Conservation (phyloP, 169 alveolate species). For the Perkinsus chesapeaki region DNA sequence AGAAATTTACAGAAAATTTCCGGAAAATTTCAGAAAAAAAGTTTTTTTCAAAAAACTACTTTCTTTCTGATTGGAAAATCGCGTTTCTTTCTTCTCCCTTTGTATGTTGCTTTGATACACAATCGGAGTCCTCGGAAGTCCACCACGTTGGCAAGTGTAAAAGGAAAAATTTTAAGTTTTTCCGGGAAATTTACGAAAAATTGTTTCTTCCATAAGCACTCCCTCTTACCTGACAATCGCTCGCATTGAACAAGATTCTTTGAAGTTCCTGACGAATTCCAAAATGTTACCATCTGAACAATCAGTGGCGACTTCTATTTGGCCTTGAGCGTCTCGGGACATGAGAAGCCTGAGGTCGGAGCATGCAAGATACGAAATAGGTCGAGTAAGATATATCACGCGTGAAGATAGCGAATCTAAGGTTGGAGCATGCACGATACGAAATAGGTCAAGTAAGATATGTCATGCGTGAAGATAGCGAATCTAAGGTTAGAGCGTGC, state of each 20-base stretch:
- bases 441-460: neutral
- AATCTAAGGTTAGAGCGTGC: neutral
- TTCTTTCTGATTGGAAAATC: too few relatives aligned
- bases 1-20: too few relatives aligned
- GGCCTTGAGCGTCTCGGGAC: neutral
- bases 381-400: neutral
- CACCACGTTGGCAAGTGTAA: too few relatives aligned
- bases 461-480: neutral
- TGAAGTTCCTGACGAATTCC: neutral
- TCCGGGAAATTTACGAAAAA: neutral
- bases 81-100: too few relatives aligned
- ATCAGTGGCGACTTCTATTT: neutral
- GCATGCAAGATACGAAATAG: neutral
- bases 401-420: too few relatives aligned
- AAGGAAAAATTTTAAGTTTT: too few relatives aligned
- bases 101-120: too few relatives aligned
- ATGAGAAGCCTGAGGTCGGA: neutral
- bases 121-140: too few relatives aligned
- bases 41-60: too few relatives aligned
- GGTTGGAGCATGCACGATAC: neutral
- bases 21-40: too few relatives aligned
- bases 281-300: neutral
- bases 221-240: neutral
- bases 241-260: neutral
- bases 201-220: neutral